These are phyloP conservation scores for Thelonectria blattea DNA, from an alignment of 2,329 filamentous ascomycete species.

Conservation along the genomic window DNA sequence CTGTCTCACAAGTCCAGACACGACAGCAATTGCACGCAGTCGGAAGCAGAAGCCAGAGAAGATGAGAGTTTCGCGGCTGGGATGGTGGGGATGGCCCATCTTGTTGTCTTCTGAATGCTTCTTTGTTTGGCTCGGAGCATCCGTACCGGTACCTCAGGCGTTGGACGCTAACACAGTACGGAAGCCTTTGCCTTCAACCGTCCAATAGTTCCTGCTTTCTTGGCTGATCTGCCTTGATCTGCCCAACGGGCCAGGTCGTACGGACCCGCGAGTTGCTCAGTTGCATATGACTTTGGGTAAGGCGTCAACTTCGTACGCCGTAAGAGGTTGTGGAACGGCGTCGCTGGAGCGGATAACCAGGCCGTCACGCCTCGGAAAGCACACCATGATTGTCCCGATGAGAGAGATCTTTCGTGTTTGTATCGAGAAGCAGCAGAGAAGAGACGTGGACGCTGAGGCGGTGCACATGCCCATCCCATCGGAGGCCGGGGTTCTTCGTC, in stretches of 20 bases:
- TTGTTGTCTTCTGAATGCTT: slow-evolving; percentile 4
- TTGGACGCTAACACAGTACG: slow-evolving; percentile 1
- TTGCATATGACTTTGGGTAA: not conserved
- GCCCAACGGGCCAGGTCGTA: not conserved
- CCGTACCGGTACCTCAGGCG: not conserved
- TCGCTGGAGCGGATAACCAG: not conserved
- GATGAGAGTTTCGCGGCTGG: slow-evolving; percentile 6
- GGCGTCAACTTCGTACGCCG: not conserved
- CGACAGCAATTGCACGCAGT: not conserved
- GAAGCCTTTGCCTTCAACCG: not conserved
- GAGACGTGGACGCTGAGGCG: not conserved
- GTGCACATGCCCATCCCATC: not conserved
- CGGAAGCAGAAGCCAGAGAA: slow-evolving; percentile 1
- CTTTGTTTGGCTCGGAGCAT: not conserved
- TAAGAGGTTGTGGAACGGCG: slow-evolving; percentile 1
- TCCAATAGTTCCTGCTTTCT: not conserved
- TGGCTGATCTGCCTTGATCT: not conserved
- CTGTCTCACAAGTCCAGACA: slow-evolving; percentile 7
- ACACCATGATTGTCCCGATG: not conserved
- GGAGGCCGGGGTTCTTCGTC: not conserved
- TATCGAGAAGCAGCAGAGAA: not conserved
- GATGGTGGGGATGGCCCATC: slow-evolving; percentile 15
- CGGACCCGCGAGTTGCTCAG: slow-evolving; percentile 4
- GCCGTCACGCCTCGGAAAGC: not conserved
- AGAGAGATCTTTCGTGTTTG: not conserved